Percentiles rank a stretch among this genome's conserved stretches.
phyloP scores from a whole-genome alignment of 495 filamentous ascomycete genomes.

The Podospora sp. region DNA sequence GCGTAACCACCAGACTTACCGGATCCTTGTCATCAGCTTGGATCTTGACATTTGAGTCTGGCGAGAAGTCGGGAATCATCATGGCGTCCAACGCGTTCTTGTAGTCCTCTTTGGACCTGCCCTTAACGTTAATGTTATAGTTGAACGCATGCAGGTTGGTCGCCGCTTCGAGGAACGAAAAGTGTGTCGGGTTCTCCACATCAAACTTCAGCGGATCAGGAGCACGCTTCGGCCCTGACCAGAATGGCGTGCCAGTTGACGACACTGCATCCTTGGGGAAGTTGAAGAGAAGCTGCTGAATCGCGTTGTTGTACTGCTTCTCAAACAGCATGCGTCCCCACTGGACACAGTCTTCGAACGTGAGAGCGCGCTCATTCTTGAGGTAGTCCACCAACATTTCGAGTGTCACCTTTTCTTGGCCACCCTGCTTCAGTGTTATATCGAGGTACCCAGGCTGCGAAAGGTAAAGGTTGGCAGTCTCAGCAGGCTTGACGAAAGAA shows the following conservation, averaged over 20 bases:
- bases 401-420: slow-evolving; percentile 94
- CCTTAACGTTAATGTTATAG: slow-evolving; percentile 87
- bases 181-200: slow-evolving; percentile 77
- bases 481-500: slow-evolving; percentile 89
- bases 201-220: slow-evolving; percentile 91
- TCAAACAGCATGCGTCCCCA: slow-evolving; percentile 96
- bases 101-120: slow-evolving; percentile 67
- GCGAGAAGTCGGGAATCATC: slow-evolving; percentile 95
- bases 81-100: slow-evolving; percentile 80
- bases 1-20: slow-evolving; percentile 40
- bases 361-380: slow-evolving; percentile 89
- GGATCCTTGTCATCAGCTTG: slow-evolving; percentile 95
- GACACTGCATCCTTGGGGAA: slow-evolving; percentile 94
- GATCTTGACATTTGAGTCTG: slow-evolving; percentile 91
- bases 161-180: slow-evolving; percentile 81
- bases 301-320: slow-evolving; percentile 94
- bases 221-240: slow-evolving; percentile 98
- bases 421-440: slow-evolving; percentile 86
- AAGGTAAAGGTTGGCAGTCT: slow-evolving; percentile 94
- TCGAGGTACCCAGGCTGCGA: slow-evolving; percentile 89
- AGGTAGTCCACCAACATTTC: slow-evolving; percentile 88
- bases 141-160: slow-evolving; percentile 97
- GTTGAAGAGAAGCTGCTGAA: slow-evolving; percentile 95
- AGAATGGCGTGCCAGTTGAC: slow-evolving; percentile 87
- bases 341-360: slow-evolving; percentile 91